phyloP scores from a whole-genome alignment of 306 rosid species.

The Vicia faba region DNA sequence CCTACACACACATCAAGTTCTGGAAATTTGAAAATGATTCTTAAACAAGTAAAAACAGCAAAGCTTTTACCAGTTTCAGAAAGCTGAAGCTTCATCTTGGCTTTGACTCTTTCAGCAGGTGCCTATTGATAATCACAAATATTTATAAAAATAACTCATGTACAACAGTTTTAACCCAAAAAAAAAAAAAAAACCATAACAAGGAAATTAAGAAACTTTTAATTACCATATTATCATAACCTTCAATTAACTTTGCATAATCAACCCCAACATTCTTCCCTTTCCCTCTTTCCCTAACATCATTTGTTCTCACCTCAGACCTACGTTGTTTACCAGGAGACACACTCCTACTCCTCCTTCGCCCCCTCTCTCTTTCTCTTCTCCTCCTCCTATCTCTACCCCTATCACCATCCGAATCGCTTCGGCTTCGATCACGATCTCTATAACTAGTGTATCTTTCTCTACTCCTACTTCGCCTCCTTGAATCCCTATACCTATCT shows the following conservation, averaged over 20 bases:
- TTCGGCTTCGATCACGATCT: constrained; percentile 42
- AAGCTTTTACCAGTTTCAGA: constrained; percentile 64
- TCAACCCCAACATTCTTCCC: constrained; percentile 54
- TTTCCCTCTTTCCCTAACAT: constrained; percentile 35
- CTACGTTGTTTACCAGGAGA: constrained; percentile 48
- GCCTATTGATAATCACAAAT: constrained; percentile 54
- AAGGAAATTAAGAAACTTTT: not conserved
- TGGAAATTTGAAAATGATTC: constrained; percentile 6
- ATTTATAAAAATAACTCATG: constrained; percentile 12
- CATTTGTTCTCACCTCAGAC: constrained; percentile 9
- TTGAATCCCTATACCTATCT: constrained; percentile 50
- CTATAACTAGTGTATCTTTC: constrained; percentile 43
- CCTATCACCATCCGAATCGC: constrained; percentile 36
- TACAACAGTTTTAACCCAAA: not conserved
- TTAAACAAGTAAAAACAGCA: not conserved
- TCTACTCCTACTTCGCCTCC: constrained; percentile 61
- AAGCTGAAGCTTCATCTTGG: constrained; percentile 94
- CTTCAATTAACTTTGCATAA: constrained; percentile 60
- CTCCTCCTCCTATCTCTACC: constrained; percentile 18
- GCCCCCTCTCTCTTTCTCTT: constrained; percentile 35
- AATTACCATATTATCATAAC: constrained; percentile 75
- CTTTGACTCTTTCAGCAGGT: constrained; percentile 88
- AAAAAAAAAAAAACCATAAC: not conserved
- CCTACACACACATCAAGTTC: constrained; percentile 9
- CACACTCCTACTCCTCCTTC: constrained; percentile 44